Conservation (phyloP, 225 moss, liverwort and hornwort species). For the Climacium dendroides region DNA sequence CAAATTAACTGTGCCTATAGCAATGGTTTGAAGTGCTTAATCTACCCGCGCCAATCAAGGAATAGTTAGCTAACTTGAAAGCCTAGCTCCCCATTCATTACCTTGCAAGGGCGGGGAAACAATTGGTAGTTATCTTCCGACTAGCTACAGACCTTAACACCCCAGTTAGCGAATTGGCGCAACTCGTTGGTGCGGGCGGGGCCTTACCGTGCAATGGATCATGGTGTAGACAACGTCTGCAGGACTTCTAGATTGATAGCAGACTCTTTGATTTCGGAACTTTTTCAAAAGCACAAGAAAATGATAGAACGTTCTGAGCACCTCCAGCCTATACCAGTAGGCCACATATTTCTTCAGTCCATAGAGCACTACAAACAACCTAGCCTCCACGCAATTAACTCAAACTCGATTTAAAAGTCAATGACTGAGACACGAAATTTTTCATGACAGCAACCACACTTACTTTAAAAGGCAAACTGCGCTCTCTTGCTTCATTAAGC, state of each 20-base stretch:
- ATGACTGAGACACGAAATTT: background rate
- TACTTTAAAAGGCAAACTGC: conserved; percentile 85
- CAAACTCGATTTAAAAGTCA: background rate
- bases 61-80: background rate
- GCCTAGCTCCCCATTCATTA: background rate
- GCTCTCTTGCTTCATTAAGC: conserved; percentile 77
- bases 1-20: background rate
- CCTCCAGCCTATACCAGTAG: background rate
- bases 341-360: background rate
- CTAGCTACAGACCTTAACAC: background rate
- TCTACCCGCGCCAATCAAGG: background rate
- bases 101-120: background rate
- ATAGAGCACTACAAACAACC: background rate
- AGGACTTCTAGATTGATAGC: background rate
- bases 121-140: background rate
- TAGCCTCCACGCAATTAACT: background rate
- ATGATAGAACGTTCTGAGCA: background rate
- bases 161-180: no score
- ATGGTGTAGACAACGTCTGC: background rate
- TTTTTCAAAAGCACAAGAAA: background rate
- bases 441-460: background rate
- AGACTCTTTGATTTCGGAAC: background rate
- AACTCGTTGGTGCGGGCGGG: background rate
- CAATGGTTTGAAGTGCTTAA: background rate
- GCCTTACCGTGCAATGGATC: background rate